phyloP scores from a whole-genome alignment of 164 flowering plant genomes.

The Amborella trichopoda region DNA sequence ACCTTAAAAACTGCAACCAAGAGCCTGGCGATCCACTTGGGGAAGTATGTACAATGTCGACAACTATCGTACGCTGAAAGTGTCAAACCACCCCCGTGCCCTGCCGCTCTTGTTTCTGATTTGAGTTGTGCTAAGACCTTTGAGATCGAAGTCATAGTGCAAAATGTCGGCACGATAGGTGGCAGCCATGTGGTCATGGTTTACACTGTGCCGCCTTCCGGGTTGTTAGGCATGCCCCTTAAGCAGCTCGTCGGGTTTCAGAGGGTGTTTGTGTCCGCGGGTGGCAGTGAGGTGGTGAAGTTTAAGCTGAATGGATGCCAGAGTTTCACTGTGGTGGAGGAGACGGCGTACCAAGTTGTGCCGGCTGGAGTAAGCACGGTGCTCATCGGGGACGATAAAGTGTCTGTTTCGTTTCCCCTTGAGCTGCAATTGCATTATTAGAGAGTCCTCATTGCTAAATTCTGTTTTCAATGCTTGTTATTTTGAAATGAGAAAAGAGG shows the following conservation, averaged over 20 bases:
- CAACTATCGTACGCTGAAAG: neutral
- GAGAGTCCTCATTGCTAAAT: too few relatives aligned
- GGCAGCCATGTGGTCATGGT: slow-evolving; percentile 8
- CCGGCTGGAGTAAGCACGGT: slow-evolving; percentile 15
- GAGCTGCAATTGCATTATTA: slow-evolving; percentile 1
- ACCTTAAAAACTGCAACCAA: slow-evolving; percentile 3
- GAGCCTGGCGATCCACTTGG: neutral
- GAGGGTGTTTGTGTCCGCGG: slow-evolving; percentile 6
- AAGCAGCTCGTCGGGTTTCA: slow-evolving; percentile 14
- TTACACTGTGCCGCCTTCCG: slow-evolving; percentile 11
- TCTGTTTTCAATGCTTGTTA: too few relatives aligned
- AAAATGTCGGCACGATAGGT: slow-evolving; percentile 6
- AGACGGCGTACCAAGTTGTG: slow-evolving; percentile 3
- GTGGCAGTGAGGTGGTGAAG: neutral
- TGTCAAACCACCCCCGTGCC: slow-evolving; percentile 6
- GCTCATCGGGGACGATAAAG: slow-evolving; percentile 10
- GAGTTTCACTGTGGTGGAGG: slow-evolving; percentile 11
- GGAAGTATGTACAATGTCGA: slow-evolving; percentile 7
- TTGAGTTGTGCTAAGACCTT: slow-evolving; percentile 2
- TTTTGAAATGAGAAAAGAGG: too few relatives aligned
- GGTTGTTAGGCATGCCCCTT: neutral
- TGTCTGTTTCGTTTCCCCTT: slow-evolving; percentile 5
- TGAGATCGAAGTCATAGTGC: slow-evolving; percentile 9
- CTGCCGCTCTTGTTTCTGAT: slow-evolving; percentile 9
- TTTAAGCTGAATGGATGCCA: slow-evolving; percentile 10